These are phyloP conservation scores for Eimeria mitis DNA, from an alignment of 169 alveolate species.

Conservation along the genomic window DNA sequence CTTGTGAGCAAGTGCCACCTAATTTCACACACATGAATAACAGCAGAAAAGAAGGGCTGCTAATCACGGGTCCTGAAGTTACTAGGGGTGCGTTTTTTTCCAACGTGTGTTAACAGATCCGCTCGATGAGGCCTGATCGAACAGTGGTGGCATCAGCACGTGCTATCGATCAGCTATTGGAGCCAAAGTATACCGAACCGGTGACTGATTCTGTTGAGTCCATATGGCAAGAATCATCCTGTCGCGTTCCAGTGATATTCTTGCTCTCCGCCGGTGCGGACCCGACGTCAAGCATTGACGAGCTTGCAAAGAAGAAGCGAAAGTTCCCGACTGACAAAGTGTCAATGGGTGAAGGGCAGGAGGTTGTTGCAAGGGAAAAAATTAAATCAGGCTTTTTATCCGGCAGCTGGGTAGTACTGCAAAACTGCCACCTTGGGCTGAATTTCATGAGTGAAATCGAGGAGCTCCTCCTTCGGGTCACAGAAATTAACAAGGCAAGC, in stretches of 20 bases:
- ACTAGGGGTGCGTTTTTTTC: not conserved
- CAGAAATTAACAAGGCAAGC: constrained; percentile 93
- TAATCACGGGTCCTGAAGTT: not conserved
- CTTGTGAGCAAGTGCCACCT: constrained; percentile 73
- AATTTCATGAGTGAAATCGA: constrained; percentile 96
- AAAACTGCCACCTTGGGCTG: constrained; percentile 97
- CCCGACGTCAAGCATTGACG: constrained; percentile 97
- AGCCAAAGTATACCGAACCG: constrained; percentile 93
- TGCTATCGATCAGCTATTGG: constrained; percentile 92
- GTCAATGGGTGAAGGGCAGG: constrained; percentile 99
- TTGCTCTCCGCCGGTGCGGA: constrained; percentile 97
- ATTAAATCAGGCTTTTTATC: constrained; percentile 93
- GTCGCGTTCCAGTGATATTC: constrained; percentile 94
- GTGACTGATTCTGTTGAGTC: constrained; percentile 95
- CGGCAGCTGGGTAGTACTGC: constrained; percentile 98
- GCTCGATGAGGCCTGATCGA: constrained; percentile 97
- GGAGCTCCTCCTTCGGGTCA: constrained; percentile 88
- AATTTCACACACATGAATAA: not conserved
- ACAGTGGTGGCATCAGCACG: constrained; percentile 94
- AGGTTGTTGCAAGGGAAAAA: constrained; percentile 93
- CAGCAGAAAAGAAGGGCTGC: not conserved
- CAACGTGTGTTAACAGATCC: constrained; percentile 82
- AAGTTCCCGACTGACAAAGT: constrained; percentile 96
- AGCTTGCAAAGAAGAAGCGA: constrained; percentile 96
- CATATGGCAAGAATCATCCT: constrained; percentile 91